Base-by-base conservation (phyloP, 345 rosid species). In the Heritiera fomes region DNA sequence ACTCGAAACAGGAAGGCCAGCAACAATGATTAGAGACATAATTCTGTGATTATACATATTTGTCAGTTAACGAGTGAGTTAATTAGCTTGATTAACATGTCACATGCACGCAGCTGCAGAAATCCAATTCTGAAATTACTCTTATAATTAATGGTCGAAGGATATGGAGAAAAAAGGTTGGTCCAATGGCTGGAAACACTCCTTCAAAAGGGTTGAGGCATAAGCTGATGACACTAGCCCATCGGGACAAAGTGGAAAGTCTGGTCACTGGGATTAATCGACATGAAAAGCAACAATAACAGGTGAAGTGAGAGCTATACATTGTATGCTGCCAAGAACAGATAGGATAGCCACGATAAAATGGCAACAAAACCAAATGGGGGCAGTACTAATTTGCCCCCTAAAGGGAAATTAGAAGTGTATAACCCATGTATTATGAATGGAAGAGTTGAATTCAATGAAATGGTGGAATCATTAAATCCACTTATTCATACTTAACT, bases 291-390 rank as follows among this genome's bases (percentile, higher is more conserved):
- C 30, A 18, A 34, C 46, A 71, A 47, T 28, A 70, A 53, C 15
- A 72, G 46, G 30, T 52, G 75, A 72, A 53, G 30, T 72, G 62
- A 72, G 62, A 34, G 13, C 18, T 12, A 62, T 62, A 62, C 67
- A 62, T 62, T 62, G 67, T 32, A 62, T 32, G 41, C 6, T 34
- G 38, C 38, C 38, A 45, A 18, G 28, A 18, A 9, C 71, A 67
- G 3, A 66, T 66, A 18, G 23, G 3, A 66, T 66, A 18, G 23
- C 23, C 60, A 59, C 12, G 8, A 23, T 23, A 20, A 59, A 59
- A 59, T 59, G 63, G 32, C 63, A 59, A n/a, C 13, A 59, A 20
- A 59, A 59, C 12, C 20, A 23, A 53, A 17, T 15, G 58, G 18
- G 18, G n/a, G 23, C 23, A 58, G 61, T 58, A 8, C 30, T n/a